Conservation (phyloP, 1,284 basidiomycete genomes). For the Boletus sp. region DNA sequence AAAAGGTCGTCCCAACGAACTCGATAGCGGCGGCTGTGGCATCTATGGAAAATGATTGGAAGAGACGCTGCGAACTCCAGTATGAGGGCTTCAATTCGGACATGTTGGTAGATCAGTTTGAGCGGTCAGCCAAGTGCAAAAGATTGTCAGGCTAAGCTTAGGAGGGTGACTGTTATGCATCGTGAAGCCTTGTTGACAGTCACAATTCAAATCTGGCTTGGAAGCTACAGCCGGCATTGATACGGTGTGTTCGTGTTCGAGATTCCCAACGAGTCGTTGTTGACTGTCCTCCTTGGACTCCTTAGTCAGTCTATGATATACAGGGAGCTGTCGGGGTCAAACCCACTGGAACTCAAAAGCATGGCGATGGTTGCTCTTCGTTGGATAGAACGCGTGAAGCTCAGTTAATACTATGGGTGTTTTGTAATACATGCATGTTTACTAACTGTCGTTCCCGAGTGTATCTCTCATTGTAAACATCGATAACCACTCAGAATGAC, state of each 20-base stretch:
- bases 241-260: not conserved
- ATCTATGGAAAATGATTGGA: conserved; percentile 33
- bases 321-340: not conserved
- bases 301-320: too few species aligned
- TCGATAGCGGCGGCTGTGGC: conserved; percentile 50
- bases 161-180: not conserved
- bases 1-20: conserved; percentile 56
- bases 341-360: not conserved
- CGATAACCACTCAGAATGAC: not conserved
- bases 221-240: not conserved
- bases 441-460: not conserved
- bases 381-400: not conserved
- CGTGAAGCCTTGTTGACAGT: not conserved
- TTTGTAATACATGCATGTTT: not conserved
- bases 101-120: conserved; percentile 6
- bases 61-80: conserved; percentile 29
- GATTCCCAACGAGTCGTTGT: not conserved
- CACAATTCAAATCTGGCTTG: conserved; percentile 4
- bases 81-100: not conserved
- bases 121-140: not conserved
- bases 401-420: not conserved
- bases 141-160: not conserved
- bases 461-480: not conserved
- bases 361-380: not conserved
- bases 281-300: not conserved